Percentiles rank a stretch among this genome's conserved stretches.
Evolutionary conservation across 225 moss, liverwort and hornwort genomes (phyloP).

Genomic region (Pseudisothecium myosuroides): DNA sequence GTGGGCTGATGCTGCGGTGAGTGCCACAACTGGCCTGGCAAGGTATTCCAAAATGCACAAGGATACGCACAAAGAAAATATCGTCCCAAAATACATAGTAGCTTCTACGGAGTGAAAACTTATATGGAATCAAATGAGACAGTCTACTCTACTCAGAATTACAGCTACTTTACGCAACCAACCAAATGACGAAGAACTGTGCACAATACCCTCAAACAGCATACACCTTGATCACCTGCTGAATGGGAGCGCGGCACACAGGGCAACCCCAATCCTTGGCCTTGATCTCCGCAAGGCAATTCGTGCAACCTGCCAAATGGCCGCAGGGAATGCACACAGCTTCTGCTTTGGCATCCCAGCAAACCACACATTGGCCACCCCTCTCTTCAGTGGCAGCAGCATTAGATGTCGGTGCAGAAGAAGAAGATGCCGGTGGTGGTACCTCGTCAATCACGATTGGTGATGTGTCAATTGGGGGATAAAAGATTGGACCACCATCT

Average conservation of each 20-base stretch:
- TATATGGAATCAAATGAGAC: background rate
- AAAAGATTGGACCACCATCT: slow-evolving; percentile 46
- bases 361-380: slow-evolving; percentile 74
- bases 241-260: slow-evolving; percentile 79
- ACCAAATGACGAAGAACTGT: background rate
- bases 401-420: background rate
- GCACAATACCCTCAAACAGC: slow-evolving; percentile 42
- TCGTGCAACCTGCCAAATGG: slow-evolving; percentile 86
- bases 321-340: slow-evolving; percentile 95
- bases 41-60: background rate
- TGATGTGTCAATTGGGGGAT: slow-evolving; percentile 66
- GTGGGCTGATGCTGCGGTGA: background rate
- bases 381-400: slow-evolving; percentile 47
- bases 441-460: slow-evolving; percentile 45
- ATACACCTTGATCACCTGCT: slow-evolving; percentile 88
- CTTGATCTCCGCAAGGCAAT: slow-evolving; percentile 86
- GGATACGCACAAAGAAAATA: background rate
- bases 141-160: background rate
- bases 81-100: background rate
- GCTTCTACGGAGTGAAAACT: background rate
- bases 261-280: slow-evolving; percentile 90
- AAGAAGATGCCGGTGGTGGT: background rate
- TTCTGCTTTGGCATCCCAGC: slow-evolving; percentile 93
- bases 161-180: slow-evolving; percentile 1
- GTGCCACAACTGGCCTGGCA: background rate